Evolutionary conservation across 805 yeast species (phyloP).

Genomic region (Metahyphopichia silvanorum): DNA sequence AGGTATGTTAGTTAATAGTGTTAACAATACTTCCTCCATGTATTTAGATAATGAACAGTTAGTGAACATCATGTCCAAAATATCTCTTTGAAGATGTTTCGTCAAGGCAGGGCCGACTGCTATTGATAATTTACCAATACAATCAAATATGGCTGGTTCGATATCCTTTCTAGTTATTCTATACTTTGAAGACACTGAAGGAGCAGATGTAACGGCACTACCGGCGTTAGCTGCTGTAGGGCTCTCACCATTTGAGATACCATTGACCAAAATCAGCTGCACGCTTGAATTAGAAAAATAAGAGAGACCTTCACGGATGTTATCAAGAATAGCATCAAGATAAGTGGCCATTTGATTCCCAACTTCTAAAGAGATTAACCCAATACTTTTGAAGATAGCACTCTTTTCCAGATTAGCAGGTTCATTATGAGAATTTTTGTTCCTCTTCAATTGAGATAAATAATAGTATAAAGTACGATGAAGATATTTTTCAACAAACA

Average conservation of each 20-base stretch:
- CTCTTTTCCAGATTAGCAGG: conserved; percentile 57
- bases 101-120: conserved; percentile 94
- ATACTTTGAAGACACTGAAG: conserved; percentile 44
- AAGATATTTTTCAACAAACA: conserved; percentile 77
- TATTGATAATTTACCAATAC: conserved; percentile 79
- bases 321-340: conserved; percentile 81
- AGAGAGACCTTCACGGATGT: conserved; percentile 72
- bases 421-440: conserved; percentile 42
- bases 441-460: conserved; percentile 71
- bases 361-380: conserved; percentile 77
- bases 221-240: conserved; percentile 14
- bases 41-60: conserved; percentile 81
- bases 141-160: conserved; percentile 83
- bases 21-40: conserved; percentile 70
- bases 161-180: conserved; percentile 62
- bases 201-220: conserved; percentile 22
- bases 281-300: conserved; percentile 33
- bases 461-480: conserved; percentile 77
- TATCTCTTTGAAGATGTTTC: conserved; percentile 78
- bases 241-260: conserved; percentile 1
- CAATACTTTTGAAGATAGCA: conserved; percentile 75
- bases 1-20: conserved; percentile 70
- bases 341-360: conserved; percentile 84
- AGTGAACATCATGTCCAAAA: conserved; percentile 69
- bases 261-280: conserved; percentile 37